Evolutionary conservation across 345 rosid species (phyloP).

Genomic region (Cardamine resedifolia): DNA sequence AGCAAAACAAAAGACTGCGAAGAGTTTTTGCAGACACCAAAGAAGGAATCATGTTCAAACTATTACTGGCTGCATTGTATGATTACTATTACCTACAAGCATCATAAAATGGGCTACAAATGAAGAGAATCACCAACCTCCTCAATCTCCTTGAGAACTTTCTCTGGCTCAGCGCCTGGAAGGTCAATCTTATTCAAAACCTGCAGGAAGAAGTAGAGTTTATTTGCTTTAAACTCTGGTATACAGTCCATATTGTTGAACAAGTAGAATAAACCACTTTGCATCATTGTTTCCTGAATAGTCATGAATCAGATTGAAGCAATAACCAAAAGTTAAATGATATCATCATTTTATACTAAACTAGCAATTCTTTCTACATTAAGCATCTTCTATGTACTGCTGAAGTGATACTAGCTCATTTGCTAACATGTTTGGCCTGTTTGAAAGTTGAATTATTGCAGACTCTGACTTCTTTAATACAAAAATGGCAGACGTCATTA

Average conservation of each 20-base stretch:
- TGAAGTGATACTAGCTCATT: slow-evolving; percentile 7
- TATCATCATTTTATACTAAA: neutral
- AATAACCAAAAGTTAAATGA: neutral
- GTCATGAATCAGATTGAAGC: slow-evolving; percentile 11
- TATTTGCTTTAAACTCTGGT: slow-evolving; percentile 11
- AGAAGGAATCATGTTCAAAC: neutral
- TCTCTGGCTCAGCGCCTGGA: slow-evolving; percentile 94
- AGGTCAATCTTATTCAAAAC: slow-evolving; percentile 98
- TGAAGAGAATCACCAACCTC: slow-evolving; percentile 69
- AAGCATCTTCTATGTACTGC: slow-evolving; percentile 4
- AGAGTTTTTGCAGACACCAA: slow-evolving; percentile 14
- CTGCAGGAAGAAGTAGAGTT: slow-evolving; percentile 41
- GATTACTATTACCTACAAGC: slow-evolving; percentile 3
- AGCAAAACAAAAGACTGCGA: neutral
- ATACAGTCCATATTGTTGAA: neutral
- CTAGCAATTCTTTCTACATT: neutral
- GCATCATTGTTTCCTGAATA: slow-evolving; percentile 5
- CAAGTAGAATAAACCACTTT: neutral
- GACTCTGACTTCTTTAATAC: neutral
- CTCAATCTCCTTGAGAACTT: slow-evolving; percentile 82
- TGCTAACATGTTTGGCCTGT: neutral
- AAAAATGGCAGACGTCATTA: neutral
- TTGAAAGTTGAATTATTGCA: slow-evolving; percentile 6
- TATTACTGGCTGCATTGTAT: neutral
- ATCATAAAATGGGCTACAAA: slow-evolving; percentile 33